Conservation (phyloP, 345 rosid species). For the Acer campestre region DNA sequence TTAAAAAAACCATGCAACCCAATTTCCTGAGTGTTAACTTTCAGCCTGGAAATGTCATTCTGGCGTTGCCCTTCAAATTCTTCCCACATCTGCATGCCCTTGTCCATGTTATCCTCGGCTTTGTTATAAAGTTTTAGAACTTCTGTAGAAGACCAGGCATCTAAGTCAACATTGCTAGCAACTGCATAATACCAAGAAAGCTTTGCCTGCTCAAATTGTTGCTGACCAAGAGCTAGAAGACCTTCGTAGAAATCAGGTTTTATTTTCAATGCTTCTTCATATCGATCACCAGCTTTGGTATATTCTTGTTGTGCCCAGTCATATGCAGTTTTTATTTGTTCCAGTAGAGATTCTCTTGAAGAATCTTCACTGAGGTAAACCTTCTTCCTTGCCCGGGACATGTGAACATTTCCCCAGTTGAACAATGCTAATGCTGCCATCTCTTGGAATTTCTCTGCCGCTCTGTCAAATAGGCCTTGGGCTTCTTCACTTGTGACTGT, state of each 20-base stretch:
- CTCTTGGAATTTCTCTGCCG: conserved; percentile 85
- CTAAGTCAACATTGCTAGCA: conserved; percentile 54
- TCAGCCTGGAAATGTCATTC: conserved; percentile 26
- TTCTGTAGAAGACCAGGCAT: conserved; percentile 59
- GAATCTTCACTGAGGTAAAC: conserved; percentile 55
- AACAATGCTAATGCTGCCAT: conserved; percentile 85
- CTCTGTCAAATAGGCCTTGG: conserved; percentile 63
- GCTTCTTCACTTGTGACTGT: conserved; percentile 86
- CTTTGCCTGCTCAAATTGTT: conserved; percentile 88
- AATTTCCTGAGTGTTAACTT: conserved; percentile 28
- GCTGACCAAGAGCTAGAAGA: conserved; percentile 69
- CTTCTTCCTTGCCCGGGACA: conserved; percentile 80
- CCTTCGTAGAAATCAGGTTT: conserved; percentile 84
- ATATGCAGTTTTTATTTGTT: conserved; percentile 57
- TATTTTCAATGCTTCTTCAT: conserved; percentile 74
- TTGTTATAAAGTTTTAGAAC: conserved; percentile 60
- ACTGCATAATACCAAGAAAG: conserved; percentile 82
- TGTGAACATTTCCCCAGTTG: conserved; percentile 86
- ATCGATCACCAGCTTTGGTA: conserved; percentile 55
- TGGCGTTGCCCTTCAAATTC: conserved; percentile 41
- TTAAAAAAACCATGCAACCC: conserved; percentile 41
- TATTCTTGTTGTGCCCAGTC: conserved; percentile 64
- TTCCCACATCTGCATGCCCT: conserved; percentile 71
- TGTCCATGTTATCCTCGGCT: conserved; percentile 79
- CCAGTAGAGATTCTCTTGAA: conserved; percentile 54